Evolutionary conservation across 257 asterid species (phyloP).

Genomic region (Nicotiana otophora): DNA sequence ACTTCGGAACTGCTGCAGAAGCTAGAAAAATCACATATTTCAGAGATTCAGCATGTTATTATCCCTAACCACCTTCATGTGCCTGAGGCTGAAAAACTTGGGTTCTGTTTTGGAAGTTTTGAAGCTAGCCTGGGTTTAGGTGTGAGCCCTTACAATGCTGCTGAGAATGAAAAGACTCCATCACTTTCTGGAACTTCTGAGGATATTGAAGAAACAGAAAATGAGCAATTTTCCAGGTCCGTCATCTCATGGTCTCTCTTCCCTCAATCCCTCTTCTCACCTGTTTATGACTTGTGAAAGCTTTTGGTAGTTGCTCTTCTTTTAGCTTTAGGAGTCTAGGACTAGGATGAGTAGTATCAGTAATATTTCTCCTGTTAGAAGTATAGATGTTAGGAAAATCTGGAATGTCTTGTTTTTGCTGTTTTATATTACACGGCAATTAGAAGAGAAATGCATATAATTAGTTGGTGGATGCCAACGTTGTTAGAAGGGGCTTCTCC

Average conservation of each 20-base stretch:
- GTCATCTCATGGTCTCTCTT: slow-evolving; percentile 16
- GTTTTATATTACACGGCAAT: background rate
- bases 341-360: background rate
- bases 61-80: slow-evolving; percentile 81
- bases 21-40: slow-evolving; percentile 50
- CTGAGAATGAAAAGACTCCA: slow-evolving; percentile 36
- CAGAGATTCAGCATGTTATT: slow-evolving; percentile 64
- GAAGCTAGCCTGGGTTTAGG: slow-evolving; percentile 59
- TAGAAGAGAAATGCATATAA: background rate
- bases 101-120: slow-evolving; percentile 91
- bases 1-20: slow-evolving; percentile 55
- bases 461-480: background rate
- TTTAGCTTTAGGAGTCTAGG: background rate
- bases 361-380: background rate
- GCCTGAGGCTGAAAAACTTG: slow-evolving; percentile 75
- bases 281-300: background rate
- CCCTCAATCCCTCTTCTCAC: slow-evolving; percentile 1
- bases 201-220: slow-evolving; percentile 46
- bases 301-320: background rate
- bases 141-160: slow-evolving; percentile 33
- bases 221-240: slow-evolving; percentile 61
- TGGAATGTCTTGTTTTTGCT: background rate
- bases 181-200: slow-evolving; percentile 47
- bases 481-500: background rate
- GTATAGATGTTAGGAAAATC: background rate